Evolutionary conservation across 306 rosid species (phyloP), one percentile per base, ranked within the genome.

Genomic region (Myrica gale): DNA sequence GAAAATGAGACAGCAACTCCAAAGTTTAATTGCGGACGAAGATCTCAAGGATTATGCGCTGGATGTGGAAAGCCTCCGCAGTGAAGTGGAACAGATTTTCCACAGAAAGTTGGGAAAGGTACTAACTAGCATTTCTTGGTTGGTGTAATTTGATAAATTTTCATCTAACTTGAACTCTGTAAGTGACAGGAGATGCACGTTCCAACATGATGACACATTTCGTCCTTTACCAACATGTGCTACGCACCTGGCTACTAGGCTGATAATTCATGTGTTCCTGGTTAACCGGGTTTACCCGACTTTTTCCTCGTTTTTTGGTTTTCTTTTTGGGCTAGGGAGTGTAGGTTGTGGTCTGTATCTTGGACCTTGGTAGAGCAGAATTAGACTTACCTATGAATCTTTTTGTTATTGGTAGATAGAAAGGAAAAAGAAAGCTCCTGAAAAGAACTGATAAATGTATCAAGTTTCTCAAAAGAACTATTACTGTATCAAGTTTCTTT

Each of bases 1-100:
- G 83, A 90, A 77, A 82, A 85, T 88, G 90, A 89, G 68, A 83
- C 76, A 71, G 75, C 79, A 68, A 66, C 87, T 92, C 79, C 83
- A 77, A 82, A 87, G 75, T 74, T 86, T 83, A 83, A 84, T 82
- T 89, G 87, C 16, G 13, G 85, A 84, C 39, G 93, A 90, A 74
- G 41, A 69, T 79, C 88, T 84, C 63, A 87, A 80, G 78, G 96
- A 92, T 76, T 90, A 88, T 80, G 92, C 78, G 16, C 69, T 82
- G 82, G 98, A 90, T 70, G 86, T 90, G 70, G 97, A 92, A 79
- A 81, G 81, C 78, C 87, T 95, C 70, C 89, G 90, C 13, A 61
- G 60, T 76, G 93, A 95, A 82, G 97, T 92, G 68, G 96, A 90
- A 71, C 39, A 71, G 17, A 84, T 85, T 75, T 90, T 87, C 79